Base-by-base conservation (phyloP, 768 basidiomycete genomes). In the Cystofilobasidium capitatum region DNA sequence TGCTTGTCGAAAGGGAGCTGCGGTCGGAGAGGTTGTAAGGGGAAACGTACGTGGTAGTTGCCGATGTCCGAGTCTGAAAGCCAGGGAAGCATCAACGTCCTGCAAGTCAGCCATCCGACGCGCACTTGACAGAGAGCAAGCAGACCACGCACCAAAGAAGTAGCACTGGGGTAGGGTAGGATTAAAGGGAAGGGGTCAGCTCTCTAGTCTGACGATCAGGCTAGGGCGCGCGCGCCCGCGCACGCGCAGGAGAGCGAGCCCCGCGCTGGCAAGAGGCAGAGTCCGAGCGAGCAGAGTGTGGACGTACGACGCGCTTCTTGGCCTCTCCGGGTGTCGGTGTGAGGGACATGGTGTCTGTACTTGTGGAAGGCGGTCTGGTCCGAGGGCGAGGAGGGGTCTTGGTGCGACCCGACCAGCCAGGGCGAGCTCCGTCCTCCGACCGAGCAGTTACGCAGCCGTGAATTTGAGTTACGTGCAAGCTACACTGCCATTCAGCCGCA, bases 1-100 rank as follows among this genome's bases (percentile, higher is more conserved):
- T n/a, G n/a, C n/a, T n/a, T n/a, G n/a, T n/a, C n/a, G n/a, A n/a
- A n/a, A n/a, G n/a, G n/a, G n/a, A n/a, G n/a, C n/a, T 17, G 7
- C 29, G 61, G 49, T 31, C 20, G 10, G n/a, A 36, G 22, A 31
- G 39, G 22, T 58, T 29, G 20, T 39, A 22, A 39, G 16, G 40
- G 20, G 59, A 16, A 42, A 60, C 64, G 12, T 10, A 64, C 68
- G 77, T 98, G 96, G 76, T 97, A 99, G 61, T 96, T 94, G 29
- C 96, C 94, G 77, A 99, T 93, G 76, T 99, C 73, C 64, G 69
- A 63, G 20, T 55, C 58, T 54, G 33, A 37, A 8, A 24, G 17
- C 26, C 55, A 29, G 39, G 51, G 47, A 47, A 7, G 36, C 16
- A 55, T 54, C 20, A 0, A 22, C 4, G 44, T 33, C 35, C 26